phyloP scores from a whole-genome alignment of 169 alveolate genomes.

The Eimeria maxima region DNA sequence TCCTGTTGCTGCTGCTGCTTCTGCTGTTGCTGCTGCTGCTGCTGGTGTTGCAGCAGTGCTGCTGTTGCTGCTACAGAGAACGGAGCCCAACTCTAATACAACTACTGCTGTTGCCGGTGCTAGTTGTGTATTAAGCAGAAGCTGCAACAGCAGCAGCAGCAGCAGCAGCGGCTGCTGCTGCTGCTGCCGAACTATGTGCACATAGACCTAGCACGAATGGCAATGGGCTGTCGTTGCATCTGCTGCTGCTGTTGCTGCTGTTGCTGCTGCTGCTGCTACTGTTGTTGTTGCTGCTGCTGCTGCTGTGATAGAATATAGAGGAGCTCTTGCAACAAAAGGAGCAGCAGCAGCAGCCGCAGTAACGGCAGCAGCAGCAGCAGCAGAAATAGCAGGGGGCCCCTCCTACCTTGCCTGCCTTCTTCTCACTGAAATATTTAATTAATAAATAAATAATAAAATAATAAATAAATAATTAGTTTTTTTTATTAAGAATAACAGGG shows the following conservation, averaged over 20 bases:
- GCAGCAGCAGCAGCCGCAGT: not conserved
- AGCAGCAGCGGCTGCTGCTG: not conserved
- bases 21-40: not conserved
- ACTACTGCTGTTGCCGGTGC: not conserved
- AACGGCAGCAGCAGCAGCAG: constrained; percentile 1
- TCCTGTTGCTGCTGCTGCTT: not conserved
- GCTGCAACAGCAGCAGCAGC: not conserved
- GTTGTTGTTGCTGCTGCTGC: constrained; percentile 7
- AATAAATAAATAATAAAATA: too few species aligned
- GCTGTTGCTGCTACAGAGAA: not conserved
- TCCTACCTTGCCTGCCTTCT: not conserved
- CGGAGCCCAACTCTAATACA: not conserved
- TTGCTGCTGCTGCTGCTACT: not conserved
- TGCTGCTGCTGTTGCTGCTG: not conserved
- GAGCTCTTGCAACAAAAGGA: not conserved
- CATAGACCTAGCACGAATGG: not conserved
- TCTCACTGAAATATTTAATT: too few species aligned
- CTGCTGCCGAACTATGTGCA: not conserved
- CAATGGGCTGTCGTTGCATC: not conserved
- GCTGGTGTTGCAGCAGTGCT: not conserved
- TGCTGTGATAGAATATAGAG: not conserved
- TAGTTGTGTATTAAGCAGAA: not conserved
- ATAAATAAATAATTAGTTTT: too few species aligned
- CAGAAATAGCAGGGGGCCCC: not conserved
- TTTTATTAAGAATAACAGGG: too few species aligned